Base-by-base conservation (phyloP, 371 early-diverging fungal species). In the Circinella minor region DNA sequence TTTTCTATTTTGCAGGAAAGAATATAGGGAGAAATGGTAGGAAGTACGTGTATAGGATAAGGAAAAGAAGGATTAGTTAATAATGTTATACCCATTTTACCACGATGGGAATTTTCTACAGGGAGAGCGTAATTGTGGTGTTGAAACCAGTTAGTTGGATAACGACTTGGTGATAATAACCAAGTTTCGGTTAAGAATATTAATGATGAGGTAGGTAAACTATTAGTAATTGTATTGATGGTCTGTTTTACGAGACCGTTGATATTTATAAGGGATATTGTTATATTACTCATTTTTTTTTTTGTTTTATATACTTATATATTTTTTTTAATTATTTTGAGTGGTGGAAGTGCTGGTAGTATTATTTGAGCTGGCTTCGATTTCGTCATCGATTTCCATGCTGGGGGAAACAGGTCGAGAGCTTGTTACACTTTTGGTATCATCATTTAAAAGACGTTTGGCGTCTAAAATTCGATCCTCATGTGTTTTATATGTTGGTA, bases 111-210 rank as follows among this genome's bases (percentile, higher is more conserved):
- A 10, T 47, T 55, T 37, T 15, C n/a, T 37, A 43, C 8, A 1
- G 66, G 67, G 36, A 11, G 9, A 38, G 67, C 70, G 61, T 74
- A 70, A 36, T 34, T 59, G 49, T 74, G 65, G 39, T 60, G 36
- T 59, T 73, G 69, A 3, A 18, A 13, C 68, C 69, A 73, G 8
- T 49, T 34, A 6, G 73, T 73, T 11, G 60, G 67, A 27, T 63
- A 61, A 36, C 57, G 39, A 34, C 13, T 51, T 46, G 65, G 49
- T 11, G 49, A 18, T 34, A 49, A 18, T 48, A 64, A 36, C 47
- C 38, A 43, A 34, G 66, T 66, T 66, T 36, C 38, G 27, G 27
- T 55, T 15, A 47, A 47, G 47, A 47, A 47, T 11, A 43, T 9
- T 11, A 43, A 34, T 55, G 36, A 66, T 51, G 37, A 36, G 4